A percentile compares a stretch with the other conserved stretches of the same genome.
phyloP scores from a whole-genome alignment of 2,329 filamentous ascomycete species.

The Paraphoma sp. region DNA sequence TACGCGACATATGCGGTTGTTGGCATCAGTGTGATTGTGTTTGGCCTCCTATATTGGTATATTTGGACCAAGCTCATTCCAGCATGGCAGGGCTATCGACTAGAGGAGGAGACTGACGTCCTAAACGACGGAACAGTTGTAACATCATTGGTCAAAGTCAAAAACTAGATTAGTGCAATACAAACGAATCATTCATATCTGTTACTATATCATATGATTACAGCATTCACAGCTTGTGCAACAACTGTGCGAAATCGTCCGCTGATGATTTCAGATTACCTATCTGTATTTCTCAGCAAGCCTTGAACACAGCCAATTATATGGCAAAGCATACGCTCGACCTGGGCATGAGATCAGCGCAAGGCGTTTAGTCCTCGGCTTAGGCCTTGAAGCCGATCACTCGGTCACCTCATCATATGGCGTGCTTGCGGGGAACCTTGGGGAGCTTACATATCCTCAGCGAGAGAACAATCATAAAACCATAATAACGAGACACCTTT shows the following conservation, averaged over 20 bases:
- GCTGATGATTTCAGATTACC: not conserved
- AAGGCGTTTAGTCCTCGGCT: not conserved
- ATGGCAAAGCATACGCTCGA: not conserved
- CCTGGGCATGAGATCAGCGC: no score
- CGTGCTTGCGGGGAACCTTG: conserved; percentile 43
- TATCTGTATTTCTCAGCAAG: not conserved
- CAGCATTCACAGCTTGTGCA: no score
- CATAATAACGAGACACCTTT: not conserved
- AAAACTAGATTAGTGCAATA: conserved; percentile 5
- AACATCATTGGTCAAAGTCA: conserved; percentile 59
- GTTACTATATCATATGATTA: no score
- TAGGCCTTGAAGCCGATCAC: conserved; percentile 28
- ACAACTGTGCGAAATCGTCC: not conserved
- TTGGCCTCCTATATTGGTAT: conserved; percentile 72
- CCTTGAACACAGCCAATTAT: not conserved
- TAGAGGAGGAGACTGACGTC: conserved; percentile 67
- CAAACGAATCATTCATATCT: no score
- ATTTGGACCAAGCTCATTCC: conserved; percentile 70
- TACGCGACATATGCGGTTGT: conserved; percentile 63
- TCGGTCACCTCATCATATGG: conserved; percentile 22
- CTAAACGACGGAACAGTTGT: conserved; percentile 72
- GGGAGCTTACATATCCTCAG: conserved; percentile 30
- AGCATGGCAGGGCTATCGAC: conserved; percentile 62
- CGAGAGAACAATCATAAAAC: not conserved
- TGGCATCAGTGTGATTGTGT: conserved; percentile 58